Base-by-base conservation (phyloP, 2,329 filamentous ascomycete species). In the Hypoxylon sp. region DNA sequence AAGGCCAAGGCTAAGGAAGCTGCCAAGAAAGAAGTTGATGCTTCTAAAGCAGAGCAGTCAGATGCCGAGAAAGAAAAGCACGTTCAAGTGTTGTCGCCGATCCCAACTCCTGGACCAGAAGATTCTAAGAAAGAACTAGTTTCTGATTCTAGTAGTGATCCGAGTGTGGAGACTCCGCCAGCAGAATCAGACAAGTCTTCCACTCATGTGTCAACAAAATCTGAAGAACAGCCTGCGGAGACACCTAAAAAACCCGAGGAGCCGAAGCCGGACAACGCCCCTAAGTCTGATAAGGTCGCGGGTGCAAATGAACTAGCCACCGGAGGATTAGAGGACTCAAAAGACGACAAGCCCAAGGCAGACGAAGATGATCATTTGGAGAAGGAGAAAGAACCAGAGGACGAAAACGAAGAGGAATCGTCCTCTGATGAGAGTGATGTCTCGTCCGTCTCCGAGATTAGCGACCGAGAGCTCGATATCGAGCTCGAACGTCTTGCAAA, bases 391-490 rank as follows among this genome's bases (percentile, higher is more conserved):
- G 66, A 74, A 55, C 50, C 73, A 53, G 57, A 20, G 17, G 40
- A 67, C 27, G 68, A 74, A 22, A 69, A 64, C 1, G 66, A 75
- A 40, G 61, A 73, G 11, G 71, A 72, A 2, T 40, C 59, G 3
- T 72, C 69, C 0, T 72, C 61, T 7, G 72, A 70, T 11, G 75
- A 76, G 7, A 72, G 73, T 3, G 73, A 76, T 22, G 25, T 81
- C 3, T 79, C 78, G 1, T 78, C 79, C 0, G 70, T 84, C 2
- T 81, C 80, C 0, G 79, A 81, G 0, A 78, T 84, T 42, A 82
- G 80, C 6, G 81, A 82, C 1, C 77, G 77, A 3, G 82, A 82
- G 51, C 69, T 84, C 8, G 79, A 82, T 25, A 76, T 81, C 22
- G 68, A 73, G 2, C 69, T 80, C 27, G 73, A 73, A 54, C 44